These are phyloP conservation scores for Hsuehochloa calcarea DNA, from an alignment of 176 grass and related monocot genomes.

Conservation along the genomic window DNA sequence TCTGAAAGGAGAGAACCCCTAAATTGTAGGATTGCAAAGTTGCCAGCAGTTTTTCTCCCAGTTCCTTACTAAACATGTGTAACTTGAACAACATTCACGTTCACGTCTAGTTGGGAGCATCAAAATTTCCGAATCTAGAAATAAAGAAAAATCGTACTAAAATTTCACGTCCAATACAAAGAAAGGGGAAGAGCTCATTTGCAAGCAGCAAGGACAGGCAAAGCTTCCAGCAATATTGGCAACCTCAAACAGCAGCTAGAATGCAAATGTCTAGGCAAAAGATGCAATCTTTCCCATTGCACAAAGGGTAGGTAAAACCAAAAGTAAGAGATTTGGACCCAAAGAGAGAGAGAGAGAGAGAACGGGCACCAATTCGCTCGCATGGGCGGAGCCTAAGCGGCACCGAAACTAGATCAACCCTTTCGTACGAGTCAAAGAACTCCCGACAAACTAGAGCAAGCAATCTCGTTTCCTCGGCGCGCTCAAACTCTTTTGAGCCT, in stretches of 20 bases:
- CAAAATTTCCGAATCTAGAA: background rate
- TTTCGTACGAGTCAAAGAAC: background rate
- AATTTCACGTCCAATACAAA: background rate
- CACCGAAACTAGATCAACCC: background rate
- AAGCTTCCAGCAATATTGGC: background rate
- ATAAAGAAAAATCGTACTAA: background rate
- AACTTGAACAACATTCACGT: background rate
- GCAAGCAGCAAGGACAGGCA: background rate
- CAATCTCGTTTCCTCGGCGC: background rate
- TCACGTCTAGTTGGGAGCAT: background rate
- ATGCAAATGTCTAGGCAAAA: background rate
- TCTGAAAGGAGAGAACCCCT: background rate
- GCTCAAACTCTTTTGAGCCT: too few species aligned
- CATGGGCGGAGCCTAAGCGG: too few species aligned
- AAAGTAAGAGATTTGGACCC: background rate
- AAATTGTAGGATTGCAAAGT: background rate
- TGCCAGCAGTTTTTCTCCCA: background rate
- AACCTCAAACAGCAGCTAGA: background rate
- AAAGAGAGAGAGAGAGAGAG: background rate
- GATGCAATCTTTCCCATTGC: background rate
- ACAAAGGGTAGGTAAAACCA: background rate
- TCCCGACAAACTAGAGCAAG: too few species aligned
- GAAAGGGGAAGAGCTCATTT: background rate
- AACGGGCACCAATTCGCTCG: background rate
- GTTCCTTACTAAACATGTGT: background rate